Conservation (phyloP, 2,329 filamentous ascomycete genomes). For the Didymella pinodella region DNA sequence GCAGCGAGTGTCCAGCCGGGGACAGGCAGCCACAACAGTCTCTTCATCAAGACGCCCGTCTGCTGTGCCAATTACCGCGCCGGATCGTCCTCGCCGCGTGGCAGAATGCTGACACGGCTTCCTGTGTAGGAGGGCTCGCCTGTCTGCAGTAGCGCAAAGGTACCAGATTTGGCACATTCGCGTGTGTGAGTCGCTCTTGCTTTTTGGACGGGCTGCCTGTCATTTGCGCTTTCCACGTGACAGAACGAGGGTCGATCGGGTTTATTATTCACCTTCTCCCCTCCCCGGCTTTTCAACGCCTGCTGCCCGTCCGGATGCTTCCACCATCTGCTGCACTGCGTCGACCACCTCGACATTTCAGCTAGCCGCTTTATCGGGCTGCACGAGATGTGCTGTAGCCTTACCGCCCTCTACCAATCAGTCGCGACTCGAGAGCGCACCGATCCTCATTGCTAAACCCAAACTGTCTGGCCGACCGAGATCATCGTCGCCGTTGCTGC, state of each 20-base stretch:
- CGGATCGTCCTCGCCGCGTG: constrained; percentile 10
- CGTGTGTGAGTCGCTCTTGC: constrained; percentile 17
- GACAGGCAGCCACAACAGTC: constrained; percentile 15
- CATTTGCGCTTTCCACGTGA: constrained; percentile 23
- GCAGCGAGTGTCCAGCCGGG: constrained; percentile 9
- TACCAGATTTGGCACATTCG: constrained; percentile 14
- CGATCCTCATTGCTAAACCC: constrained; percentile 29
- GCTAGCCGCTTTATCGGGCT: constrained; percentile 22
- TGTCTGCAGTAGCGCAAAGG: constrained; percentile 15
- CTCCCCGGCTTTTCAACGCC: constrained; percentile 5
- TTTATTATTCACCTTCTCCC: constrained; percentile 7
- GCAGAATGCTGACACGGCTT: constrained; percentile 11
- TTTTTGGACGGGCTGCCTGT: constrained; percentile 14
- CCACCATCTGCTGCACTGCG: background rate
- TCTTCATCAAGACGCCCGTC: constrained; percentile 1
- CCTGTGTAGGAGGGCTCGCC: constrained; percentile 6
- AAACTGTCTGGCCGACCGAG: constrained; percentile 32
- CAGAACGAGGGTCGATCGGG: constrained; percentile 2
- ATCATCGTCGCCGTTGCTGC: constrained; percentile 37
- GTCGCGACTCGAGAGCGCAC: constrained; percentile 20
- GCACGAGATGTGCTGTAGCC: constrained; percentile 30
- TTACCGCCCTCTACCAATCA: constrained; percentile 33
- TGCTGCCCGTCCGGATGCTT: constrained; percentile 8
- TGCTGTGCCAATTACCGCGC: constrained; percentile 8
- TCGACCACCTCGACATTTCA: constrained; percentile 17